Percentiles rank a stretch among this genome's conserved stretches.
Evolutionary conservation across 306 rosid species (phyloP).

Genomic region (Senna tora): DNA sequence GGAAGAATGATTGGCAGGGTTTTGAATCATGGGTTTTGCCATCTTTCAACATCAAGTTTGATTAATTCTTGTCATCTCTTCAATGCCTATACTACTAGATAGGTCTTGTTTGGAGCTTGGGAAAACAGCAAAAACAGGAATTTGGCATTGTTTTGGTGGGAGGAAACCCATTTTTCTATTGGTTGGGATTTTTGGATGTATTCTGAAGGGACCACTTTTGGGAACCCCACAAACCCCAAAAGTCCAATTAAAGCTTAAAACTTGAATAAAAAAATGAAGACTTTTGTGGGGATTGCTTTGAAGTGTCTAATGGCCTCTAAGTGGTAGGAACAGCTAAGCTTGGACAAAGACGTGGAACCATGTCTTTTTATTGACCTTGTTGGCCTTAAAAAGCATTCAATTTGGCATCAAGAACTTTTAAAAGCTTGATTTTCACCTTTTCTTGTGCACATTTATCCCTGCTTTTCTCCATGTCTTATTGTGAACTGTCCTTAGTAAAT

Average conservation of each 20-base stretch:
- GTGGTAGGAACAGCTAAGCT: constrained; percentile 75
- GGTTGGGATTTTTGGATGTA: constrained; percentile 72
- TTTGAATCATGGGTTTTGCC: constrained; percentile 52
- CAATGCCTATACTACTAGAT: constrained; percentile 40
- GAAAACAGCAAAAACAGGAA: constrained; percentile 59
- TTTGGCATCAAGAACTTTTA: constrained; percentile 33
- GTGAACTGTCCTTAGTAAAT: constrained; percentile 47
- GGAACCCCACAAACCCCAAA: constrained; percentile 36
- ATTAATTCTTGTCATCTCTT: constrained; percentile 69
- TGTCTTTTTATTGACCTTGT: constrained; percentile 70
- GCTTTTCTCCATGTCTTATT: constrained; percentile 52
- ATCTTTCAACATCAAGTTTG: constrained; percentile 66
- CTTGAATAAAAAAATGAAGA: background rate
- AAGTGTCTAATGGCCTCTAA: constrained; percentile 53
- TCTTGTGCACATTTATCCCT: constrained; percentile 49
- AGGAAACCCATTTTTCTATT: constrained; percentile 38
- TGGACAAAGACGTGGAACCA: constrained; percentile 70
- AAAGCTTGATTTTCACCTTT: constrained; percentile 40
- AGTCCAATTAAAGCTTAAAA: constrained; percentile 12
- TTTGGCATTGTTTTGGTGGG: constrained; percentile 53
- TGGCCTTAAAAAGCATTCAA: constrained; percentile 38
- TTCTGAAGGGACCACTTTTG: constrained; percentile 56
- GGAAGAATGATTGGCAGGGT: constrained; percentile 57
- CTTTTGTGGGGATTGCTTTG: constrained; percentile 56
- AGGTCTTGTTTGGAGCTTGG: constrained; percentile 52